Conservation (phyloP, 1,139 yeast species). For the Suhomyces coccinellae region DNA sequence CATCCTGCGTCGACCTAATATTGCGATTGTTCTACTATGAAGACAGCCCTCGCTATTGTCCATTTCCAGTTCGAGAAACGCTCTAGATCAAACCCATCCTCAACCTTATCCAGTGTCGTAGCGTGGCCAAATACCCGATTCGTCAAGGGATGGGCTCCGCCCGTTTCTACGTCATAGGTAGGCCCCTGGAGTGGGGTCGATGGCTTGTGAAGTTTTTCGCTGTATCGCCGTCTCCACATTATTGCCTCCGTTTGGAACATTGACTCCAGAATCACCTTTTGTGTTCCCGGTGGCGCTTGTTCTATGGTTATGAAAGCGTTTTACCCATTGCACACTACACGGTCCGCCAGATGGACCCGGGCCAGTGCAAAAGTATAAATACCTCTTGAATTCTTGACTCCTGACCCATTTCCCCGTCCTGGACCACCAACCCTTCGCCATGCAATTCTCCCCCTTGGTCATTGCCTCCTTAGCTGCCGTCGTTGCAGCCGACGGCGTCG, state of each 20-base stretch:
- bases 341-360: no score
- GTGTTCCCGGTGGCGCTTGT: conserved; percentile 2
- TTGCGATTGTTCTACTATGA: no score
- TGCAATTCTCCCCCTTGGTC: conserved; percentile 7
- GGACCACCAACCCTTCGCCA: no score
- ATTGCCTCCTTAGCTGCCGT: conserved; percentile 4
- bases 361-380: no score
- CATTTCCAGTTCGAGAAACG: background rate
- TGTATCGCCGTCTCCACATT: conserved; percentile 3
- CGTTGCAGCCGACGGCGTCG: conserved; percentile 5
- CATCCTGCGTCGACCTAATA: no score
- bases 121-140: background rate
- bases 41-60: background rate
- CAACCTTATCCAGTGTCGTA: background rate
- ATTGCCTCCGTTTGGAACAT: conserved; percentile 6
- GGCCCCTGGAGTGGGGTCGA: conserved; percentile 4
- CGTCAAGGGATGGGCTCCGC: background rate
- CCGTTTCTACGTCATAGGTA: background rate
- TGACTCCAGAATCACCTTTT: background rate
- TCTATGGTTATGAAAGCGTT: background rate
- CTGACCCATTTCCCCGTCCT: conserved; percentile 2
- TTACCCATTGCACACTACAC: no score
- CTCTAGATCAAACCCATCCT: background rate
- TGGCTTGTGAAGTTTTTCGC: conserved; percentile 4
- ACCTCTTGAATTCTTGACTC: conserved; percentile 5